Conservation (phyloP, 306 rosid genomes). For the Medicago ruthenica region DNA sequence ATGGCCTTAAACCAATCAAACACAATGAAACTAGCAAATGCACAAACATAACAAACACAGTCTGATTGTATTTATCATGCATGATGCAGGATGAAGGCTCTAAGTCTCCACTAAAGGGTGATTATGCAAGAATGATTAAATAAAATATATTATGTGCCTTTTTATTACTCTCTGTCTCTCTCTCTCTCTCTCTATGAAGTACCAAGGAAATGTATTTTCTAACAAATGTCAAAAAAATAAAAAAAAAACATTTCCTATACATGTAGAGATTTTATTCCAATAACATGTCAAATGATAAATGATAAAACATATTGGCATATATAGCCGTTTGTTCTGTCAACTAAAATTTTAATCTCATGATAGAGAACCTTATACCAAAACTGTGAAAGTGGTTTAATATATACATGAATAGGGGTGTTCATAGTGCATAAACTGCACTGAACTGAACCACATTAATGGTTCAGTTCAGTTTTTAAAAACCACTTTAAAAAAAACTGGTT, state of each 20-base stretch:
- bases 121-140: neutral
- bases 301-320: neutral
- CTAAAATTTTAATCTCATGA: neutral
- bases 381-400: neutral
- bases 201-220: neutral
- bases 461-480: too few relatives aligned
- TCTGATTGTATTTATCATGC: constrained; percentile 1
- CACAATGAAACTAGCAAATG: too few relatives aligned
- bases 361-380: neutral
- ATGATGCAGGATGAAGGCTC: constrained; percentile 48
- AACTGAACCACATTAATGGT: too few relatives aligned
- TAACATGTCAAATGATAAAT: neutral
- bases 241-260: neutral
- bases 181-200: neutral
- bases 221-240: neutral
- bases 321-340: neutral
- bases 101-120: constrained; percentile 44
- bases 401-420: too few relatives aligned
- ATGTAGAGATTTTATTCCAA: constrained; percentile 25
- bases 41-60: neutral
- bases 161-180: neutral
- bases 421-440: too few relatives aligned
- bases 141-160: constrained; percentile 3
- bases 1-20: too few relatives aligned
- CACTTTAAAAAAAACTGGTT: too few relatives aligned